Conservation (phyloP, 1,284 basidiomycete species). For the Sphaerobolus stellatus region DNA sequence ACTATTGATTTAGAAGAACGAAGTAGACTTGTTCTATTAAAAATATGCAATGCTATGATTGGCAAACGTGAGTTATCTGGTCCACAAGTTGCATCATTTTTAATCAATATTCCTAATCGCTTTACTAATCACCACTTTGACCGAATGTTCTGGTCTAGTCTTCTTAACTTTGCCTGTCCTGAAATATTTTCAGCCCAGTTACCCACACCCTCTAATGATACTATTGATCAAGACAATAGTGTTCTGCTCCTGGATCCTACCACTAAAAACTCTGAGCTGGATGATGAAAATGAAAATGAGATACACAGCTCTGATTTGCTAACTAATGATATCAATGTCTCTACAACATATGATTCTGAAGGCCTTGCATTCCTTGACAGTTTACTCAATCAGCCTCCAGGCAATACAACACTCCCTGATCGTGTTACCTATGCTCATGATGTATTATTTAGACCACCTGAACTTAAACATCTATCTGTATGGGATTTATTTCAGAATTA, state of each 20-base stretch:
- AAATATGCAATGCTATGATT: slow-evolving; percentile 34
- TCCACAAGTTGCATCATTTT: slow-evolving; percentile 37
- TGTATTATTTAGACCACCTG: background rate
- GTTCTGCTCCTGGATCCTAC: too few relatives aligned
- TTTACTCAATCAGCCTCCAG: background rate
- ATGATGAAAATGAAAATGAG: background rate
- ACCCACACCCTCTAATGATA: too few relatives aligned
- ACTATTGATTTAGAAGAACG: slow-evolving; percentile 25
- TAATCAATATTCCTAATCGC: slow-evolving; percentile 37
- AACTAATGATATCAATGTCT: too few relatives aligned
- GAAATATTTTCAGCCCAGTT: too few relatives aligned
- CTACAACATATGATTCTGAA: too few relatives aligned
- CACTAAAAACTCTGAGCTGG: too few relatives aligned
- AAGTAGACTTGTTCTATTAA: slow-evolving; percentile 35
- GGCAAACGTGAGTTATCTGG: slow-evolving; percentile 37
- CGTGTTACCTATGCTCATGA: background rate
- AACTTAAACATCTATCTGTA: background rate
- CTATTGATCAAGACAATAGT: too few relatives aligned
- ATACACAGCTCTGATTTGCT: too few relatives aligned
- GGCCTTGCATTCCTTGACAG: background rate
- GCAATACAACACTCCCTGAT: background rate
- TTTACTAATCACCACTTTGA: slow-evolving; percentile 37
- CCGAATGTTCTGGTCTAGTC: slow-evolving; percentile 34
- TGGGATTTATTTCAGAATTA: slow-evolving; percentile 1
- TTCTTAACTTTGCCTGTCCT: slow-evolving; percentile 21